Base-by-base conservation (phyloP, 805 yeast genomes). In the Teunomyces funiuensis region DNA sequence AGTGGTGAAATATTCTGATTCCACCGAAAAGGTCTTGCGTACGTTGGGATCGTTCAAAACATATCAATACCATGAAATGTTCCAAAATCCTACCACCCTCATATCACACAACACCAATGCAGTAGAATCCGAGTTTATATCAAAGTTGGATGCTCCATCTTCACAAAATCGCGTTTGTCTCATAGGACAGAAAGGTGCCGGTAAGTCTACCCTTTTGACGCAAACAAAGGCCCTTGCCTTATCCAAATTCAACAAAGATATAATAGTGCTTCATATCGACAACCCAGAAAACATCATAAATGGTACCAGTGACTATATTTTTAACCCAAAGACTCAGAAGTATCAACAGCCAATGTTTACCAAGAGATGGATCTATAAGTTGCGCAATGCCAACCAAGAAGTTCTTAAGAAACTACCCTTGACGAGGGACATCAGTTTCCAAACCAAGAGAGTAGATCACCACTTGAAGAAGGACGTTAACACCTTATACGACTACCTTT, bases 261-360 rank as follows among this genome's bases (percentile, higher is more conserved):
- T 74, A 19, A 69, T 83, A 11, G 63, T 87, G 4, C 53, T 89
- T 34, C 87, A 85, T 37, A 61, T 88, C 13, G 79, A 88, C 20
- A 67, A 79, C 46, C 81, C 88, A 1, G 76, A 72, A 28, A 63
- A 68, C 22, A 69, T 87, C 16, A 68, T 80, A n/a, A 80, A 85
- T 50, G 97, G 97, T 40, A 68, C 85, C 17, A 74, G 70, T 41
- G 95, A 86, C 60, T 86, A 80, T 55, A 71, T 76, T 45, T 76
- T 61, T 47, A 84, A 82, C 60, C 61, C 67, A 19, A 63, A 65
- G 31, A 56, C 75, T 20, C 60, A 65, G 16, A 51, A 69, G 30
- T 85, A 81, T 60, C 84, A 79, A 37, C 96, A 89, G 64, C 96
- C 91, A 44, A 84, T 85, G 91, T 77, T 71, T 55, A 65, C 85